These are phyloP conservation scores for Prunus mongolica DNA, from an alignment of 306 rosid genomes.

Conservation along the genomic window DNA sequence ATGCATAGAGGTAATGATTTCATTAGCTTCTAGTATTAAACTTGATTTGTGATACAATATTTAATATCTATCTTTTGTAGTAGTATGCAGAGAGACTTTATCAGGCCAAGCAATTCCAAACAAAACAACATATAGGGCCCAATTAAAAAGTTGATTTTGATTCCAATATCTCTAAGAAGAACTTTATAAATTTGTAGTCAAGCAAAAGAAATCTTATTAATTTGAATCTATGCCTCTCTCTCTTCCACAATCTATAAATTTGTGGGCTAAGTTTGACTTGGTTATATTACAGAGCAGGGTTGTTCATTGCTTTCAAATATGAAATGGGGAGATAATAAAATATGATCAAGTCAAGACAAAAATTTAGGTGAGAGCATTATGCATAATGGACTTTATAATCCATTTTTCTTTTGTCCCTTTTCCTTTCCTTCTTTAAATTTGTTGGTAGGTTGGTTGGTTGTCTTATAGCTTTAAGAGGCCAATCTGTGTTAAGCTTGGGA, in stretches of 20 bases:
- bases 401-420: slow-evolving; percentile 25
- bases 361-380: slow-evolving; percentile 8
- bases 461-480: slow-evolving; percentile 32
- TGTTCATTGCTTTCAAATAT: slow-evolving; percentile 1
- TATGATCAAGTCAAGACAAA: slow-evolving; percentile 17
- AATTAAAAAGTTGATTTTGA: slow-evolving; percentile 38
- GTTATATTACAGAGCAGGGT: slow-evolving; percentile 23
- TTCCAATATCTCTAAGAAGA: slow-evolving; percentile 10
- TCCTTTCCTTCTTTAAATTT: slow-evolving; percentile 17
- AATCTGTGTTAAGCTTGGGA: slow-evolving; percentile 35
- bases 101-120: slow-evolving; percentile 36
- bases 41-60: slow-evolving; percentile 2
- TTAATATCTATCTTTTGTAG: slow-evolving; percentile 33
- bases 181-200: slow-evolving; percentile 7
- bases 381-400: slow-evolving; percentile 25
- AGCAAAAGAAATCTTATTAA: background rate
- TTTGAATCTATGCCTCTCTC: background rate
- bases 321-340: background rate
- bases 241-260: slow-evolving; percentile 30
- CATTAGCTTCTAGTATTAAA: slow-evolving; percentile 22
- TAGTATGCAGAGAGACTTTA: slow-evolving; percentile 28
- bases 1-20: slow-evolving; percentile 36
- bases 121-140: slow-evolving; percentile 28
- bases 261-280: slow-evolving; percentile 42
- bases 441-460: background rate